phyloP scores from a whole-genome alignment of 441 rosid species.

The Melastoma candidum region DNA sequence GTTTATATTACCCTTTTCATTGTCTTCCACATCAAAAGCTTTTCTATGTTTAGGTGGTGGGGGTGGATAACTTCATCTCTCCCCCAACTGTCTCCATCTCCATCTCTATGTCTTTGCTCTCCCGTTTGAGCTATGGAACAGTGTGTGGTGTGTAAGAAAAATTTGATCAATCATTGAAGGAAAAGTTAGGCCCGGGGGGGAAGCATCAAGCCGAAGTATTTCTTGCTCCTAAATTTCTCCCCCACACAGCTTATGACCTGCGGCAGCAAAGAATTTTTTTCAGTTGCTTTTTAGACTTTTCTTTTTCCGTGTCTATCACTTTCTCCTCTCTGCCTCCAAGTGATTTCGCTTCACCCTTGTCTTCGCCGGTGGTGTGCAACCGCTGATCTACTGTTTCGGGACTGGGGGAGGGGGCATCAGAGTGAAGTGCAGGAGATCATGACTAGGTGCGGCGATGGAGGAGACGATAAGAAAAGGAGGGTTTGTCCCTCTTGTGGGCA shows the following conservation, averaged over 20 bases:
- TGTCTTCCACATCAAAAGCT: too few species aligned
- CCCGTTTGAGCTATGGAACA: neutral
- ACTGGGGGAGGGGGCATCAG: too few species aligned
- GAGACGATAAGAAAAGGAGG: neutral
- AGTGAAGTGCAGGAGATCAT: neutral
- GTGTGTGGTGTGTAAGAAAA: neutral
- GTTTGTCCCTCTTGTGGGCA: constrained; percentile 13
- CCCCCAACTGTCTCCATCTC: neutral
- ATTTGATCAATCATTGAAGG: neutral
- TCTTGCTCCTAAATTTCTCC: too few species aligned
- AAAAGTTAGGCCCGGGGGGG: too few species aligned
- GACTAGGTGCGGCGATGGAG: constrained; percentile 4
- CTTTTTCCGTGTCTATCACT: too few species aligned
- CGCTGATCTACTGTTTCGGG: neutral
- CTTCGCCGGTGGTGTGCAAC: neutral
- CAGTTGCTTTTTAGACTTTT: too few species aligned
- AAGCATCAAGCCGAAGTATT: too few species aligned
- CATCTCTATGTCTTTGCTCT: constrained; percentile 1
- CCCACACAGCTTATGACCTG: too few species aligned
- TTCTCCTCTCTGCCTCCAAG: too few species aligned
- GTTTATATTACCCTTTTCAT: too few species aligned
- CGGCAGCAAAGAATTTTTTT: too few species aligned
- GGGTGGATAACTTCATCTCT: constrained; percentile 1
- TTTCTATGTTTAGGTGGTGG: neutral
- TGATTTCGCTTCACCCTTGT: too few species aligned